Evolutionary conservation across 495 filamentous ascomycete genomes (phyloP).

Genomic region (Penicillium cinerascens): DNA sequence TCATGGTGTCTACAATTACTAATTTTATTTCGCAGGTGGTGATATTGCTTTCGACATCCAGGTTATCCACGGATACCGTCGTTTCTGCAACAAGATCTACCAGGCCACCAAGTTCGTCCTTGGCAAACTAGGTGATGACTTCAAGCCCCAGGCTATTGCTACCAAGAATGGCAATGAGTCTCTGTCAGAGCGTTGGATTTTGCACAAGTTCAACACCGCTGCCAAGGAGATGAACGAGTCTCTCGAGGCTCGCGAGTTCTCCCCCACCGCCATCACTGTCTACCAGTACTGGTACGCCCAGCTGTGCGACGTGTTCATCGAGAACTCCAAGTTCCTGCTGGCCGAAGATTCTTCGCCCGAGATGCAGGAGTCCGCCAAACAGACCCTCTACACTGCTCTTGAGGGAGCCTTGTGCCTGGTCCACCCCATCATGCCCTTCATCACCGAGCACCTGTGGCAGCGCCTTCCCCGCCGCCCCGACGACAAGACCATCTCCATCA

Average conservation of each 20-base stretch:
- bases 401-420: constrained; percentile 65
- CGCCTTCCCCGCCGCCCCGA: constrained; percentile 62
- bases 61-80: constrained; percentile 78
- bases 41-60: constrained; percentile 84
- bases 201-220: constrained; percentile 72
- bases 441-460: constrained; percentile 78
- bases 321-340: constrained; percentile 76
- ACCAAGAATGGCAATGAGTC: constrained; percentile 63
- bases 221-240: constrained; percentile 70
- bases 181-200: constrained; percentile 79
- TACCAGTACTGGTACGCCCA: constrained; percentile 70
- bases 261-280: constrained; percentile 53
- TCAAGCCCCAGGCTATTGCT: constrained; percentile 55
- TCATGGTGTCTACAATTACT: constrained; percentile 4
- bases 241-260: constrained; percentile 70
- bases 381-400: constrained; percentile 65
- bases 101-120: constrained; percentile 76
- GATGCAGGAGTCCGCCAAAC: constrained; percentile 55
- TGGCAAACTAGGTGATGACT: constrained; percentile 57
- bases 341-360: constrained; percentile 54
- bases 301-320: constrained; percentile 67
- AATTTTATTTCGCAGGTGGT: constrained; percentile 42
- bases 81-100: constrained; percentile 92
- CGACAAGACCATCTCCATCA: constrained; percentile 64
- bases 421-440: constrained; percentile 77